Evolutionary conservation across 108 stramenopile genomes (phyloP), one percentile per base, ranked within the genome.

Genomic region (Fragilaria crotonensis): DNA sequence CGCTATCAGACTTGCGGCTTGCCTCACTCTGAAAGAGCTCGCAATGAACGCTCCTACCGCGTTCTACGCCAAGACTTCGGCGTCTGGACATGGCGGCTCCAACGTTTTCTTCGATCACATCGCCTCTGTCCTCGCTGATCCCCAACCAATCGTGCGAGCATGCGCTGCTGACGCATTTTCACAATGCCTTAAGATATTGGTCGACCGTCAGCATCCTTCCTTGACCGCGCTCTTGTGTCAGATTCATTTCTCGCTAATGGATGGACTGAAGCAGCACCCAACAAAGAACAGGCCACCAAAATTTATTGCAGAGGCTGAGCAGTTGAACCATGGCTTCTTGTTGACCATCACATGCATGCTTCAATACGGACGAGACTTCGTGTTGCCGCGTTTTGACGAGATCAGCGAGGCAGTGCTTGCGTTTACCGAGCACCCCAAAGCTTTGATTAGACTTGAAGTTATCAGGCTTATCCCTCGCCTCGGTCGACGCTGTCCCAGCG

Each of bases 141-240:
- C 68, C 33, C 88, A 88, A 45, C 85, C 89, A 0, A 81, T 90
- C 60, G 90, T 97, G 14, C 75, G 98, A 2, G 80, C 76, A 0
- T 93, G 93, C 33, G 97, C 98, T 18, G 96, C 93, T 11, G 84
- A 92, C 66, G 91, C 98, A 4, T 64, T 99, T 5, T 76, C 84
- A 3, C 84, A 84, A 48, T 90, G 81, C 50, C 73, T 89, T 11
- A 75, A 78, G 56, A 78, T 89, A 54, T 63, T 90, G 33, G 81
- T 90, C 62, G 87, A 89, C 19, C 64, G 93, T 20, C 73, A 75
- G 33, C 79, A 85, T 28, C 26, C 49, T 32, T 84, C 78, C 0
- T 65, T 86, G 47, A 88, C 84, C 0, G 75, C 77, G 36, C 59
- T 78, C 19, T 66, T 90, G 0, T 89, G 88, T 60, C 72, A 85